Evolutionary conservation across 305 asterid genomes (phyloP).

Genomic region (Ruellia speciosa): DNA sequence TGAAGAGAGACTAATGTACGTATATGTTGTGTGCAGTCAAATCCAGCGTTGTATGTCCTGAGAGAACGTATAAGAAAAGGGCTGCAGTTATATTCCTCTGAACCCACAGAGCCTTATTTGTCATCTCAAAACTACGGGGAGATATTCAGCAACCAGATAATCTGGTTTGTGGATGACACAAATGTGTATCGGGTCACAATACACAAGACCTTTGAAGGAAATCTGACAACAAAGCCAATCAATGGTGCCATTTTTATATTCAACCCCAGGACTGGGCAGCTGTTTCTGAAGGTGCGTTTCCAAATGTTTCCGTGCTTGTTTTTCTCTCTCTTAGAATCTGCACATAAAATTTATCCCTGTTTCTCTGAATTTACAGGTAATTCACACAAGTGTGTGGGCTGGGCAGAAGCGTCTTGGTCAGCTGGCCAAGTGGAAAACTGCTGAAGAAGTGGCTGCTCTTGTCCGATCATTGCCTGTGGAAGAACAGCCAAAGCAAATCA

Average conservation of each 20-base stretch:
- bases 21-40: slow-evolving; percentile 54
- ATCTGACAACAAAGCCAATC: slow-evolving; percentile 93
- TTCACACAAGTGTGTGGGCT: slow-evolving; percentile 99
- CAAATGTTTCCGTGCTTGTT: slow-evolving; percentile 6
- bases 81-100: slow-evolving; percentile 93
- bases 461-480: slow-evolving; percentile 96
- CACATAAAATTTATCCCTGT: neutral
- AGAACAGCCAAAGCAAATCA: slow-evolving; percentile 95
- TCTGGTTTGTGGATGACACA: slow-evolving; percentile 99
- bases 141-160: slow-evolving; percentile 96
- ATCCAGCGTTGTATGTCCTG: slow-evolving; percentile 90
- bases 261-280: slow-evolving; percentile 96
- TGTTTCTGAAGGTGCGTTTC: slow-evolving; percentile 70
- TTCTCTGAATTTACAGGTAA: slow-evolving; percentile 47
- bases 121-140: slow-evolving; percentile 99
- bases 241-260: slow-evolving; percentile 98
- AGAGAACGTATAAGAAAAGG: slow-evolving; percentile 97
- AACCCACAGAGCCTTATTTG: slow-evolving; percentile 95
- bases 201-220: slow-evolving; percentile 98
- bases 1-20: slow-evolving; percentile 3
- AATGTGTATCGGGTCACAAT: slow-evolving; percentile 98
- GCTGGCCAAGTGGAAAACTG: slow-evolving; percentile 99
- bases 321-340: slow-evolving; percentile 4
- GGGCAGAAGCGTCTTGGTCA: slow-evolving; percentile 99
- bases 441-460: slow-evolving; percentile 99